phyloP scores from a whole-genome alignment of 208 protist species.

The Leishmania mexicana region DNA sequence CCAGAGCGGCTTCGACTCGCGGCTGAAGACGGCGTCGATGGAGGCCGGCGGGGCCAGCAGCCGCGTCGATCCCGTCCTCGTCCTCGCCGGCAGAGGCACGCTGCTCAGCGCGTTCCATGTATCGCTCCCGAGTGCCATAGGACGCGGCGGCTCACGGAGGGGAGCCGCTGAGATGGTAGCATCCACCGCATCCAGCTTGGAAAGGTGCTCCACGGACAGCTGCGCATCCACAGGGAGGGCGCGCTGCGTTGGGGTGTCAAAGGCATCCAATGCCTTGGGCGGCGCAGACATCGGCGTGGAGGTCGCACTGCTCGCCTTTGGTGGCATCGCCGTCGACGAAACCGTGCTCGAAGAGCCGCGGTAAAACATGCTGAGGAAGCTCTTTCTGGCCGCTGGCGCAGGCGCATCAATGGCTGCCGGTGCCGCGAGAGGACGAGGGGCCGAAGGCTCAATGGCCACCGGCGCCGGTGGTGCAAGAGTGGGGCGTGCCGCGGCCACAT shows the following conservation, averaged over 20 bases:
- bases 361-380: constrained; percentile 51
- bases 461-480: constrained; percentile 23
- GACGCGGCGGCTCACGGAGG: constrained; percentile 23
- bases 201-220: constrained; percentile 34
- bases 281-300: neutral
- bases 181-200: constrained; percentile 13
- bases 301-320: neutral
- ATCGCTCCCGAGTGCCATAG: constrained; percentile 44
- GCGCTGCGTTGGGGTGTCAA: constrained; percentile 29
- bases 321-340: neutral
- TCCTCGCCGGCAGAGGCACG: constrained; percentile 24
- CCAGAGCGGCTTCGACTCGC: constrained; percentile 47
- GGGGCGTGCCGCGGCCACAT: constrained; percentile 17
- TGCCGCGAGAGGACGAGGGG: constrained; percentile 5
- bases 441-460: constrained; percentile 12
- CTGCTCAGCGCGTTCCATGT: constrained; percentile 44
- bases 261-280: constrained; percentile 15
- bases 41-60: constrained; percentile 26
- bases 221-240: constrained; percentile 41
- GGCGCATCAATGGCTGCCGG: constrained; percentile 34
- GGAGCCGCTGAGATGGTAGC: constrained; percentile 13
- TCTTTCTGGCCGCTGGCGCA: constrained; percentile 15
- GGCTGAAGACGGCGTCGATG: constrained; percentile 32
- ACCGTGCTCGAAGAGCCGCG: constrained; percentile 9
- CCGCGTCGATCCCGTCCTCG: neutral